A percentile compares a stretch with the other conserved stretches of the same genome.
phyloP scores from a whole-genome alignment of 352 stramenopile species.

The Phytophthora quininea region DNA sequence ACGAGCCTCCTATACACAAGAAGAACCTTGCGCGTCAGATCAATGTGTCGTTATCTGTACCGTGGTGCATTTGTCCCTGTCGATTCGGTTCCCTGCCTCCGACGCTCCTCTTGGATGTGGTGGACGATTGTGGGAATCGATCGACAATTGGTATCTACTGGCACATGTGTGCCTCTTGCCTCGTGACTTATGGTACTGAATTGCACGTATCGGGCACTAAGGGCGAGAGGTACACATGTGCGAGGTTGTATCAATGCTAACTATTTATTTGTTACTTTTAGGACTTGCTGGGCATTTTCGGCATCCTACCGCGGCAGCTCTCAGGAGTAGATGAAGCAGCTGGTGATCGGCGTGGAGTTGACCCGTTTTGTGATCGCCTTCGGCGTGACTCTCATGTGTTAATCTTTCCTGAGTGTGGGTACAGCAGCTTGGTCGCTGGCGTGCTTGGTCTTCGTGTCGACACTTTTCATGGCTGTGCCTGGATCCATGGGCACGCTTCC shows the following conservation, averaged over 20 bases:
- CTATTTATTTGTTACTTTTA: too few species aligned
- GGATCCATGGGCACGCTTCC: constrained; percentile 52
- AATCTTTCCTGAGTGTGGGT: constrained; percentile 8
- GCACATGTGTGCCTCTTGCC: too few species aligned
- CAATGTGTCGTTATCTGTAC: constrained; percentile 7
- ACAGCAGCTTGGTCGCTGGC: constrained; percentile 5
- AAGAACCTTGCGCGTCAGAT: constrained; percentile 9
- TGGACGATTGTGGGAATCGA: too few species aligned
- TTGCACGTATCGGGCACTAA: too few species aligned
- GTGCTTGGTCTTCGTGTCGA: constrained; percentile 67
- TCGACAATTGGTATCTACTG: too few species aligned
- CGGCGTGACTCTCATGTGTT: constrained; percentile 14
- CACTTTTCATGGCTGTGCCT: constrained; percentile 75
- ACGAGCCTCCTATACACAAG: not conserved
- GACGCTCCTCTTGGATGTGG: too few species aligned
- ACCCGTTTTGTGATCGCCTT: constrained; percentile 12
- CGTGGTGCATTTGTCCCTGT: too few species aligned
- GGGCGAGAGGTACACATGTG: too few species aligned
- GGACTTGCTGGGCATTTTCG: constrained; percentile 32
- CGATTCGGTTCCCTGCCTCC: too few species aligned
- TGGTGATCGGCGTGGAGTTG: constrained; percentile 81
- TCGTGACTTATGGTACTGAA: too few species aligned
- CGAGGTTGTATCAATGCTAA: too few species aligned
- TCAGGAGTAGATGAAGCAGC: constrained; percentile 46
- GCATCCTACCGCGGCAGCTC: constrained; percentile 38